Evolutionary conservation across 768 basidiomycete genomes (phyloP), one percentile per base, ranked within the genome.

Genomic region (Amanita polypyramis): DNA sequence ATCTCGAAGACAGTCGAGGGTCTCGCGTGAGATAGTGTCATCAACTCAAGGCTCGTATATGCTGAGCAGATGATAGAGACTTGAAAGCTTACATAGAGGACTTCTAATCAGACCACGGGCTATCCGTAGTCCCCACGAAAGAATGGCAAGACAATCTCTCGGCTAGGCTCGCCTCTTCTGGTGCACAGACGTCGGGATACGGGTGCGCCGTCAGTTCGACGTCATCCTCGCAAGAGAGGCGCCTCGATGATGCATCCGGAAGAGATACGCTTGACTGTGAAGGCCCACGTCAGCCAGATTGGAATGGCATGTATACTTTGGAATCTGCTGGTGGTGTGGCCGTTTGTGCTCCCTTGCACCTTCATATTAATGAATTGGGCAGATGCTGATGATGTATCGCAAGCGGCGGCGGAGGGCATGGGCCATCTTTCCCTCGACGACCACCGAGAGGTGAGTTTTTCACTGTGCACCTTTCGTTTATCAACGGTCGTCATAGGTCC

Each of bases 141-240:
- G 83, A 88, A 59, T 88, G 85, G 85, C 85, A 88, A 59, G 84
- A 88, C 43, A 79, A 73, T 47, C 69, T 88, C 14, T 76, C 79
- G 19, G 70, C 70, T 51, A 73, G 73, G 5, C 62, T 86, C 40
- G 70, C 70, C 5, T 67, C 63, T 14, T 58, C 55, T 20, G 44
- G 43, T 15, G 19, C 53, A 43, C 56, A 54, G 10, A 45, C 32
- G 15, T 51, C 61, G 9, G 46, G 37, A n/a, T 47, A 47, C 17
- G 46, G 46, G 6, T 47, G 37, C 37, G 40, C 60, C 57, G 23
- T 52, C 45, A 39, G 38, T 15, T 15, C 45, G 11, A 4, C 35
- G 34, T 23, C 20, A 9, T 3, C 32, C 15, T 3, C 45, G 32
- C 25, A 29, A 17, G 57, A 45, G 51, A 47, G 27, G 37, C 21